Conservation (phyloP, 2,329 filamentous ascomycete species). For the Trichoderma sp. region DNA sequence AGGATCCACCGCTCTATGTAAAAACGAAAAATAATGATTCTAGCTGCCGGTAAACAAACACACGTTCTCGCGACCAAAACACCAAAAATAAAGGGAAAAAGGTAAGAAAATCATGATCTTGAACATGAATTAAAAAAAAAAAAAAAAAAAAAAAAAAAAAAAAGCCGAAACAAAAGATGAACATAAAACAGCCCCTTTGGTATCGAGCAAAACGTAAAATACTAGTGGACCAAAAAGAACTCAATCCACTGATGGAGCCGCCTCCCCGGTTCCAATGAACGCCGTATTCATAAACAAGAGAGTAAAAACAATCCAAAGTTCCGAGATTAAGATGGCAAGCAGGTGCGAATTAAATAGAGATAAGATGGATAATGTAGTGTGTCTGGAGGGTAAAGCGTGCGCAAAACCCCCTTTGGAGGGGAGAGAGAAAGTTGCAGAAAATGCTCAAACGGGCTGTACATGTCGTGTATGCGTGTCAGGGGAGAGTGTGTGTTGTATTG, state of each 20-base stretch:
- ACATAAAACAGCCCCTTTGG: slow-evolving; percentile 15
- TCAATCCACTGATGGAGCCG: not conserved
- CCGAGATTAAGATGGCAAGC: slow-evolving; percentile 7
- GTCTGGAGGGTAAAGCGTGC: not conserved
- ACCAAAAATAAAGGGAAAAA: not conserved
- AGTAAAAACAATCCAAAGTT: slow-evolving; percentile 3
- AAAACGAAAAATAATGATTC: too few relatives aligned
- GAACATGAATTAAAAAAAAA: not conserved
- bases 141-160: not conserved
- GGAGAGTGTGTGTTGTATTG: not conserved
- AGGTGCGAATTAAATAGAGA: slow-evolving; percentile 11
- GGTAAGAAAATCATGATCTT: not conserved
- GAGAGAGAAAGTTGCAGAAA: not conserved
- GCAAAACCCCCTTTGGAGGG: not conserved
- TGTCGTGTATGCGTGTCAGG: not conserved
- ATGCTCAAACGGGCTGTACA: slow-evolving; percentile 3
- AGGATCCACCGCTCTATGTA: slow-evolving; percentile 12
- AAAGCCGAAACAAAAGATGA: not conserved
- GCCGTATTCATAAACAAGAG: slow-evolving; percentile 7
- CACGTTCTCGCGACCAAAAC: not conserved
- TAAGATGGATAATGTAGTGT: not conserved
- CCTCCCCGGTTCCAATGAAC: slow-evolving; percentile 7
- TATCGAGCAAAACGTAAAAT: slow-evolving; percentile 14
- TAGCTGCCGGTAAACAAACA: not conserved
- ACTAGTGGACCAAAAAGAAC: not conserved